Evolutionary conservation across 2,329 filamentous ascomycete genomes (phyloP), one percentile per base, ranked within the genome.

Genomic region (Neofusicoccum sp.): DNA sequence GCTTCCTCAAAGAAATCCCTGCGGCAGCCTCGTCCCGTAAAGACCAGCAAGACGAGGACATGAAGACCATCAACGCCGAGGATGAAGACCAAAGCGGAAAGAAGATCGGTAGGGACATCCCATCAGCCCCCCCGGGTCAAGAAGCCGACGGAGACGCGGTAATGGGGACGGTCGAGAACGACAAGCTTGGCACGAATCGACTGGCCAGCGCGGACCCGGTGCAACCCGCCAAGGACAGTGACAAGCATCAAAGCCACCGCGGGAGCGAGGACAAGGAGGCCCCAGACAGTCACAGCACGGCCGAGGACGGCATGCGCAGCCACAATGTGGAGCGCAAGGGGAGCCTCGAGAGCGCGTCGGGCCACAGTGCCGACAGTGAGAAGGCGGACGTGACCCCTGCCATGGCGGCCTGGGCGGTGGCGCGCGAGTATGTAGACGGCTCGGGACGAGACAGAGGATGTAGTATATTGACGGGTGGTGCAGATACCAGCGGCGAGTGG

Each of bases 401-500:
- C 38, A 56, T 14, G 51, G 28, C 26, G 6, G 28, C 51, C 12
- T 56, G 20, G 7, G 51, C 20, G 38, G 51, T 43, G 51, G 51
- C 38, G 51, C 38, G 33, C 34, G 49, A 54, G 49, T 41, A 28
- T 30, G 49, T 54, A 43, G 33, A 40, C 34, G 33, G 24, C 48
- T 30, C n/a, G 30, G 11, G n/a, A 20, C 36, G 49, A 31, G 31
- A 44, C 36, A 6, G 49, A 40, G 24, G 49, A 30, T 14, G 33
- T 28, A 33, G 26, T 41, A 36, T 8, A 41, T 28, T 56, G 36
- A 56, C 38, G 8, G n/a, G 5, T 28, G 38, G 40, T 28, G 20
- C 34, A 51, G 38, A 20, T 60, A 60, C 57, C 57, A 43, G 26
- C 33, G 40, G 14, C 36, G 45, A 16, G 45, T 51, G 6, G 44